Evolutionary conservation across 768 basidiomycete species (phyloP), one percentile per base, ranked within the genome.

Genomic region (Leccinum variicolor): DNA sequence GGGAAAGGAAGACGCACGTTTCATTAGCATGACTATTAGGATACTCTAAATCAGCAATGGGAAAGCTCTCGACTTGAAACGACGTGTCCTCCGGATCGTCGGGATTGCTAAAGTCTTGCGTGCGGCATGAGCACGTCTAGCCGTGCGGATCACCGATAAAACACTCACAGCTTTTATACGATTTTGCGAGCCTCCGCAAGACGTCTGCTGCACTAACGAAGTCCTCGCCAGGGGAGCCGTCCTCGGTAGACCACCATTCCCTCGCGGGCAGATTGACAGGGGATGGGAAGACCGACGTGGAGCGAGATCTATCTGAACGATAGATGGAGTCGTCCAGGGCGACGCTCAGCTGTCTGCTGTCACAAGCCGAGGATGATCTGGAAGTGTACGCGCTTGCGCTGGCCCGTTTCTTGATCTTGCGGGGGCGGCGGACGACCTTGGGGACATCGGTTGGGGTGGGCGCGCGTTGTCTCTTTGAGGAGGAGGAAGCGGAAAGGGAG

Each of bases 21-120:
- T 93, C 91, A 54, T 76, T 75, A 47, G 89, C 85, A 54, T 78
- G 74, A 26, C 71, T 80, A 70, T 90, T 92, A 23, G 91, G 91
- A 67, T 90, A 92, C 68, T 92, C 89, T 49, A 94, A 75, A 63
- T 89, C 86, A 33, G 79, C 82, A 2, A 79, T 74, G n/a, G 91
- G 90, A 65, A 83, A 84, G 54, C 79, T 62, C 52, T 81, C 81
- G 3, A 84, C 83, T 43, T 88, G 80, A 63, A 89, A 93, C 0
- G 79, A 78, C 62, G 58, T 79, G 72, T 92, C 89, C 15, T 73
- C 65, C 8, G 82, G 81, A 67, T 92, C 83, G 36, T 80, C 67
- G 6, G 78, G 84, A 64, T 93, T 90, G 57, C 68, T 77, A 65
- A 93, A 93, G 70, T 86, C 91, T 93, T 55, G 52, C 14, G 47